These are phyloP conservation scores for Rhodotorula diobovata DNA, from an alignment of 768 basidiomycete species.

Conservation along the genomic window DNA sequence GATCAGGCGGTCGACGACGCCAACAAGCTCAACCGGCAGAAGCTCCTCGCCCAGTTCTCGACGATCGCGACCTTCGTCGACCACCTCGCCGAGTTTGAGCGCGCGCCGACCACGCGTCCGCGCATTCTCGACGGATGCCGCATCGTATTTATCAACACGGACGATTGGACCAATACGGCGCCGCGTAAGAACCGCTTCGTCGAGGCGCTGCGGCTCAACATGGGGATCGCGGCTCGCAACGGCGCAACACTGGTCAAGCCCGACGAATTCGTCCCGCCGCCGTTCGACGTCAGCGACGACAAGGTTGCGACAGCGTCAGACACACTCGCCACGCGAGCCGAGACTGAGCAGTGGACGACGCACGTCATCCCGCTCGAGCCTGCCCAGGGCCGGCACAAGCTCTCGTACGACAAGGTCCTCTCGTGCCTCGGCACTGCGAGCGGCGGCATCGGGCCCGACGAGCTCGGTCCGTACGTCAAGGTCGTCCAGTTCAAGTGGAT, in stretches of 20 bases:
- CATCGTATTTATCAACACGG: conserved; percentile 25
- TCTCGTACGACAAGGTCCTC: conserved; percentile 16
- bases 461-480: conserved; percentile 24
- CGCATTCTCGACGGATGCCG: conserved; percentile 2
- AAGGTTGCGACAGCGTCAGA: not conserved
- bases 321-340: not conserved
- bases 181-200: conserved; percentile 22
- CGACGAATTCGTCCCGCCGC: conserved; percentile 6
- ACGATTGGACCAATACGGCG: conserved; percentile 16
- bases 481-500: conserved; percentile 25
- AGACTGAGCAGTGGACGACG: conserved; percentile 21
- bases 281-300: not conserved
- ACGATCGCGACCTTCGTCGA: conserved; percentile 13
- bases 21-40: not conserved
- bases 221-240: conserved; percentile 4
- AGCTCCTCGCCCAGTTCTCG: conserved; percentile 9
- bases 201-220: conserved; percentile 3
- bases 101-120: not conserved
- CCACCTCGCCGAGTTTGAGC: conserved; percentile 11
- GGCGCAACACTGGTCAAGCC: conserved; percentile 29
- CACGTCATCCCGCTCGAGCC: conserved; percentile 26
- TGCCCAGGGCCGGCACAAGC: not conserved
- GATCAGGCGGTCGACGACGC: not conserved
- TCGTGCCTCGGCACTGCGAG: conserved; percentile 7
- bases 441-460: not conserved